Conservation (phyloP, 2,329 filamentous ascomycete genomes). For the Ceratocystis destructans region DNA sequence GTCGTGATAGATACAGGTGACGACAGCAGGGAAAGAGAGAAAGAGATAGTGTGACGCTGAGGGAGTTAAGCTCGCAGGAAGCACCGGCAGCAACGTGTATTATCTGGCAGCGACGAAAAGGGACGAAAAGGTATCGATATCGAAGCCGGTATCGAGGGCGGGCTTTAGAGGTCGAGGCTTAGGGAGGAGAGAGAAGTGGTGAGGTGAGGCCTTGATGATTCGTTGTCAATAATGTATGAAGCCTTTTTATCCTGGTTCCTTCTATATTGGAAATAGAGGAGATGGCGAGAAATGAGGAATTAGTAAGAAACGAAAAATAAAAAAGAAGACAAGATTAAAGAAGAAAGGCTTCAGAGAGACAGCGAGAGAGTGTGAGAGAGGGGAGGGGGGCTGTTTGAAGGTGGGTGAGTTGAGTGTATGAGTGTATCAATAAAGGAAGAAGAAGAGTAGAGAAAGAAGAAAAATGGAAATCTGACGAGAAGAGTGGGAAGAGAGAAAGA, state of each 20-base stretch:
- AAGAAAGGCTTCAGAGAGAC: not conserved
- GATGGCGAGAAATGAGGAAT: slow-evolving; percentile 1
- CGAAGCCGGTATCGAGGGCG: slow-evolving; percentile 20
- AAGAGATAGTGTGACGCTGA: not conserved
- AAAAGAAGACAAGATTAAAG: slow-evolving; percentile 7
- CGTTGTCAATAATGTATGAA: not conserved
- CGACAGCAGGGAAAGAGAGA: not conserved
- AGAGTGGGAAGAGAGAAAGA: slow-evolving; percentile 17
- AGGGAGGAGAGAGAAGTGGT: not conserved
- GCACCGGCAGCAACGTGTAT: not conserved
- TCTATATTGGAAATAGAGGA: slow-evolving; percentile 9
- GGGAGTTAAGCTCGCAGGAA: not conserved
- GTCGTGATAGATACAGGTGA: slow-evolving; percentile 13
- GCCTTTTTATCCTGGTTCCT: slow-evolving; percentile 20
- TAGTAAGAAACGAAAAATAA: not conserved
- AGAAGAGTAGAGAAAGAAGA: slow-evolving; percentile 19
- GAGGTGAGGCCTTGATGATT: not conserved
- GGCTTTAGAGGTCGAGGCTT: slow-evolving; percentile 1
- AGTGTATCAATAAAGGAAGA: slow-evolving; percentile 18
- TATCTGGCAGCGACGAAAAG: slow-evolving; percentile 1
- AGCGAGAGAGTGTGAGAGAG: slow-evolving; percentile 10
- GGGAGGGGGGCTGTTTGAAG: not conserved
- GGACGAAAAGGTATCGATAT: slow-evolving; percentile 23
- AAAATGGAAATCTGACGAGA: slow-evolving; percentile 19
- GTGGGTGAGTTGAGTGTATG: slow-evolving; percentile 5